phyloP scores from a whole-genome alignment of 768 basidiomycete genomes.

The Leccinum fibrillosum region DNA sequence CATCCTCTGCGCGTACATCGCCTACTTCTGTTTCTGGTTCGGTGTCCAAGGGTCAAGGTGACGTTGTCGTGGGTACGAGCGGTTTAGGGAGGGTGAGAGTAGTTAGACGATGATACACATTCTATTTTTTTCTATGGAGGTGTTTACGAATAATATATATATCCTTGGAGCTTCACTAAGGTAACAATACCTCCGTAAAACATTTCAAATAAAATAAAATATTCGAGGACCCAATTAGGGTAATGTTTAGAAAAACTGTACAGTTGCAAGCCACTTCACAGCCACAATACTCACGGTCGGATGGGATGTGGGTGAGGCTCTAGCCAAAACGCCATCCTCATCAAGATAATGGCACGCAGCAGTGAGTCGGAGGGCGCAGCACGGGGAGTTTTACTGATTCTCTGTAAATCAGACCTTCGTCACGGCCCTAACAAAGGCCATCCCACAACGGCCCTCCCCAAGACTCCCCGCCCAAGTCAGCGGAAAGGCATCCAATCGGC shows the following conservation, averaged over 20 bases:
- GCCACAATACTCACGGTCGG: constrained; percentile 37
- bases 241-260: constrained; percentile 44
- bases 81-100: constrained; percentile 47
- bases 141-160: constrained; percentile 10
- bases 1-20: constrained; percentile 47
- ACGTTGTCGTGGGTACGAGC: constrained; percentile 22
- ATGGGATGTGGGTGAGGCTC: constrained; percentile 20
- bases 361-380: constrained; percentile 47
- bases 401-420: constrained; percentile 62
- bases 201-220: background rate
- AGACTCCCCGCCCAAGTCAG: constrained; percentile 74
- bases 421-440: constrained; percentile 84
- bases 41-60: constrained; percentile 43
- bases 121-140: constrained; percentile 19
- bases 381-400: constrained; percentile 3
- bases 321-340: constrained; percentile 35
- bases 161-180: constrained; percentile 4
- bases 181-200: background rate
- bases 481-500: constrained; percentile 89
- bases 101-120: constrained; percentile 41
- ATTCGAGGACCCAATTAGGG: constrained; percentile 1
- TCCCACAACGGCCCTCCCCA: constrained; percentile 81
- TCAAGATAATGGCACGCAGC: constrained; percentile 69
- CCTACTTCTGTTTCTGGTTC: constrained; percentile 49
- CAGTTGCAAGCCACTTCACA: constrained; percentile 53